Conservation (phyloP, 176 grass and related monocot species). For the Phoenix dactylifera region DNA sequence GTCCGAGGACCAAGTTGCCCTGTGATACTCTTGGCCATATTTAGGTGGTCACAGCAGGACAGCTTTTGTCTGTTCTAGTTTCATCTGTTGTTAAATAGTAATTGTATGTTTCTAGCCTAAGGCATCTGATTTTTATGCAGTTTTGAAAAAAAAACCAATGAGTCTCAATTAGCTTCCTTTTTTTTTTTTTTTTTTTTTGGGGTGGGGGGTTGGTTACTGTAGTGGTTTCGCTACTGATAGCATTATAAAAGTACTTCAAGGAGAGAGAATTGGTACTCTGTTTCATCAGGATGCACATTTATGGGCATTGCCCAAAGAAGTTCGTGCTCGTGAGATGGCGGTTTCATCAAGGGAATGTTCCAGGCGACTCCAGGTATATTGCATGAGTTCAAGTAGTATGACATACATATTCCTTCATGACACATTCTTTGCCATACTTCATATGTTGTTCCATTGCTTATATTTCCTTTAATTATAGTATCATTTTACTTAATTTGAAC, state of each 20-base stretch:
- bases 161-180: no score
- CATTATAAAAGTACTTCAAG: slow-evolving; percentile 77
- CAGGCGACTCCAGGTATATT: slow-evolving; percentile 56
- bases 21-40: no score
- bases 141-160: no score
- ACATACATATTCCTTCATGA: neutral
- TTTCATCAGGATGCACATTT: slow-evolving; percentile 64
- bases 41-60: no score
- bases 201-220: neutral
- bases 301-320: slow-evolving; percentile 47
- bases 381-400: neutral
- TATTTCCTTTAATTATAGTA: neutral
- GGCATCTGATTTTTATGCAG: no score
- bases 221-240: slow-evolving; percentile 78
- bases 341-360: slow-evolving; percentile 75
- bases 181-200: no score
- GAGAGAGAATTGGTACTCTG: slow-evolving; percentile 85
- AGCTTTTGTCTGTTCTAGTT: no score
- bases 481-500: no score
- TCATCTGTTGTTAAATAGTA: no score
- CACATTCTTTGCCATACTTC: no score
- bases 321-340: slow-evolving; percentile 63
- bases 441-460: neutral
- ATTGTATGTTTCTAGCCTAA: no score
- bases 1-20: no score